These are phyloP conservation scores for Funneliformis geosporum DNA, from an alignment of 192 early-diverging fungal genomes.

Conservation along the genomic window DNA sequence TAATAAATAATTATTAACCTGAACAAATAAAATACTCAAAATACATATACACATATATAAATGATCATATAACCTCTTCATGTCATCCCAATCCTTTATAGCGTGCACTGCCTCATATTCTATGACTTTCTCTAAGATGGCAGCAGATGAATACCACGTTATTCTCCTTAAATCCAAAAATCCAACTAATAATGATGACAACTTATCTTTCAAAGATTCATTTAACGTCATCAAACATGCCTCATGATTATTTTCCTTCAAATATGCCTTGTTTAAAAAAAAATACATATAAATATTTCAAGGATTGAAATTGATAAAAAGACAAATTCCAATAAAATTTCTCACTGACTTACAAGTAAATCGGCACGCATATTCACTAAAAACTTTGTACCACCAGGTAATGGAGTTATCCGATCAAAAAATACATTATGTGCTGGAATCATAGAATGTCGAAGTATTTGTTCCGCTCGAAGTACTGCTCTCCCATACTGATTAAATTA, in stretches of 20 bases:
- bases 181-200: slow-evolving; percentile 78
- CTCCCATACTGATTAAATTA: slow-evolving; percentile 4
- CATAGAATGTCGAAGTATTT: slow-evolving; percentile 63
- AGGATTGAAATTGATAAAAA: not conserved
- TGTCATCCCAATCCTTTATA: slow-evolving; percentile 74
- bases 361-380: slow-evolving; percentile 77
- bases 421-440: slow-evolving; percentile 71
- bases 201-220: slow-evolving; percentile 63
- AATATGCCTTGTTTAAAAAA: slow-evolving; percentile 20
- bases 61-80: slow-evolving; percentile 64
- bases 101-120: slow-evolving; percentile 92
- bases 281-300: not conserved
- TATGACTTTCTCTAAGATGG: slow-evolving; percentile 79
- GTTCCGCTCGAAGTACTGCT: slow-evolving; percentile 51
- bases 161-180: slow-evolving; percentile 78
- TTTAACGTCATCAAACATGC: slow-evolving; percentile 58
- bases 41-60: not conserved
- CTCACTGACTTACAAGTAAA: slow-evolving; percentile 58
- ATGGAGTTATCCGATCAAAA: slow-evolving; percentile 72
- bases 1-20: not conserved
- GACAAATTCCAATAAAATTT: not conserved
- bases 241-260: slow-evolving; percentile 44
- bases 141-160: slow-evolving; percentile 81
- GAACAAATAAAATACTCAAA: slow-evolving; percentile 1
- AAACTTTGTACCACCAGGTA: slow-evolving; percentile 81